Percentiles rank a stretch among this genome's conserved stretches.
These are phyloP conservation scores for Alloteropsis angusta DNA, from an alignment of 202 grass and related monocot species.

Conservation along the genomic window DNA sequence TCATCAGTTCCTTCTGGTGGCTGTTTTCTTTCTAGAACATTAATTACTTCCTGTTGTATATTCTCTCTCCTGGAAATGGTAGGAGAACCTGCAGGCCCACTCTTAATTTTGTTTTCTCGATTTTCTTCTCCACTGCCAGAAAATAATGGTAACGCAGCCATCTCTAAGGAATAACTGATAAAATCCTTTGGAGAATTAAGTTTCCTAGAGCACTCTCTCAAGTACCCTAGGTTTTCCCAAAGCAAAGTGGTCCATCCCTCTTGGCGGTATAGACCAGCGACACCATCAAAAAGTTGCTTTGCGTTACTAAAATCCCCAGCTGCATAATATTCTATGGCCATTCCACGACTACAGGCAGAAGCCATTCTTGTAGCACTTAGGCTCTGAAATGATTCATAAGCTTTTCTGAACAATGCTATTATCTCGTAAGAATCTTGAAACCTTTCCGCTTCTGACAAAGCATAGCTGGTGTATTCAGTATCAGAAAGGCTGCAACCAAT, in stretches of 20 bases:
- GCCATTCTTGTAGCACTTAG: slow-evolving; percentile 64
- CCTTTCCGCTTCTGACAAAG: slow-evolving; percentile 83
- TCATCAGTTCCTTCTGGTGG: slow-evolving; percentile 20
- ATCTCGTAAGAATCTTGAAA: slow-evolving; percentile 99
- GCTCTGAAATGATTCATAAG: slow-evolving; percentile 87
- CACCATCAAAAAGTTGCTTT: slow-evolving; percentile 77
- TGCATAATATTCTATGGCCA: slow-evolving; percentile 86
- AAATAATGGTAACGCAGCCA: slow-evolving; percentile 77
- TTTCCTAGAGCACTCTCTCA: slow-evolving; percentile 73
- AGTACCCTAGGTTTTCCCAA: slow-evolving; percentile 89
- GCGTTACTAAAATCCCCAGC: slow-evolving; percentile 68
- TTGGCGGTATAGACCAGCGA: slow-evolving; percentile 65
- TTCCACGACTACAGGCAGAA: slow-evolving; percentile 61
- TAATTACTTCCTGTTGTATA: slow-evolving; percentile 55
- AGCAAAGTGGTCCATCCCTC: slow-evolving; percentile 81
- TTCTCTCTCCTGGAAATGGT: slow-evolving; percentile 69
- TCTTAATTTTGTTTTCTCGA: slow-evolving; percentile 40
- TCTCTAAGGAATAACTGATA: slow-evolving; percentile 85
- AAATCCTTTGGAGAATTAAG: slow-evolving; percentile 76
- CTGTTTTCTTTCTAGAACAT: slow-evolving; percentile 35
- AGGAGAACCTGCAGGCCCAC: slow-evolving; percentile 64
- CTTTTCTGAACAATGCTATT: slow-evolving; percentile 93
- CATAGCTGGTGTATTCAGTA: slow-evolving; percentile 76
- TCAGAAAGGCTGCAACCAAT: slow-evolving; percentile 86
- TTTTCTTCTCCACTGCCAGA: slow-evolving; percentile 30